phyloP scores from a whole-genome alignment of 306 rosid species.

The Castanospermum australe region DNA sequence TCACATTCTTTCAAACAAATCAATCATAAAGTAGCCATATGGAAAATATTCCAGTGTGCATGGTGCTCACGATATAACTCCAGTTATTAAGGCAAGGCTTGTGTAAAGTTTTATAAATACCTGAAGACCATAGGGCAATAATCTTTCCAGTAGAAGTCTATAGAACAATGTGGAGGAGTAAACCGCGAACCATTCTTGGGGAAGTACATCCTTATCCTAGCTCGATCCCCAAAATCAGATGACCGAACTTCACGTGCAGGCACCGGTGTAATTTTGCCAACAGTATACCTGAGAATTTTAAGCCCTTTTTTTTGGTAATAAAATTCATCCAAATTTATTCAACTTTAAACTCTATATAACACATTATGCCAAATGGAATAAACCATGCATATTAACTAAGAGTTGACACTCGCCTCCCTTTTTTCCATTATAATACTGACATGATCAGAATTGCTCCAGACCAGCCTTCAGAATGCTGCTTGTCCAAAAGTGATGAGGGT shows the following conservation, averaged over 20 bases:
- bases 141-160: constrained; percentile 93
- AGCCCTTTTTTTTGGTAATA: no score
- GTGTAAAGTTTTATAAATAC: constrained; percentile 46
- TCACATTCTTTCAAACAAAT: neutral
- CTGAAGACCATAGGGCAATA: constrained; percentile 99
- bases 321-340: constrained; percentile 38
- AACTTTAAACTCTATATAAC: neutral
- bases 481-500: neutral
- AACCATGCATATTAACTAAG: neutral
- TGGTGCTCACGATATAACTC: neutral
- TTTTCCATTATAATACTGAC: neutral
- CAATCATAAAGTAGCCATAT: neutral
- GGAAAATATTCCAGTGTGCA: constrained; percentile 35
- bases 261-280: constrained; percentile 96
- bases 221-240: constrained; percentile 88
- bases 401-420: neutral
- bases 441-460: neutral
- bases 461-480: neutral
- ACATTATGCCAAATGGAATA: constrained; percentile 16
- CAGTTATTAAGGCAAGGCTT: neutral
- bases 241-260: constrained; percentile 95
- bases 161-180: constrained; percentile 89
- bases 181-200: constrained; percentile 84
- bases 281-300: constrained; percentile 92
- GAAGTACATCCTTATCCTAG: constrained; percentile 91